A percentile compares a stretch with the other conserved stretches of the same genome.
Conservation (phyloP, 2,329 filamentous ascomycete genomes). For the Phialemonium atrogriseum region DNA sequence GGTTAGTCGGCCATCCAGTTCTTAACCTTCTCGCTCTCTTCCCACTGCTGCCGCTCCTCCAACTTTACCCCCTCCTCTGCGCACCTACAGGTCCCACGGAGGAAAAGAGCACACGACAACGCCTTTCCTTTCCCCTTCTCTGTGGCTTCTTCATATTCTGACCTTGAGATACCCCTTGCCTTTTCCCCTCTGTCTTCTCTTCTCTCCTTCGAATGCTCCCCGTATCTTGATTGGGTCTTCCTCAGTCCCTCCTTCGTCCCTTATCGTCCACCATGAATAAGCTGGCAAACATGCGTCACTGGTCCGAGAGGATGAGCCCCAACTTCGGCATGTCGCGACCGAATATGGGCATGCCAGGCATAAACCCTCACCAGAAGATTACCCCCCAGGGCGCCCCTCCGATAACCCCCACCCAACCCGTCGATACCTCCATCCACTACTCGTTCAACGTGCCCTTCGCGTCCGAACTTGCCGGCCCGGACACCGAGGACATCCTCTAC, state of each 20-base stretch:
- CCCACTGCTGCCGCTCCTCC: too few relatives aligned
- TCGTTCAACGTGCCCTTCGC: constrained; percentile 97
- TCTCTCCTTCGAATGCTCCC: constrained; percentile 1
- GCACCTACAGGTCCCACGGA: constrained; percentile 36
- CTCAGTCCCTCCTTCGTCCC: constrained; percentile 2
- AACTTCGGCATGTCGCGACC: constrained; percentile 56
- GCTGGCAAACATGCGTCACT: constrained; percentile 64
- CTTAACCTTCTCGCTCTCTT: too few relatives aligned
- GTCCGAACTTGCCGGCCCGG: constrained; percentile 83
- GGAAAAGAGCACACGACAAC: constrained; percentile 17
- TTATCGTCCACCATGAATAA: constrained; percentile 53
- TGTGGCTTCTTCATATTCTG: constrained; percentile 10
- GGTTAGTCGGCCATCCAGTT: too few relatives aligned
- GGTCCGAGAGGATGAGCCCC: constrained; percentile 61
- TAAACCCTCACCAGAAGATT: constrained; percentile 52
- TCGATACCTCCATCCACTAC: constrained; percentile 76
- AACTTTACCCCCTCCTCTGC: constrained; percentile 27
- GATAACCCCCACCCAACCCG: constrained; percentile 59
- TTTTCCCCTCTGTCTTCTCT: constrained; percentile 13
- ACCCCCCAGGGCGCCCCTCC: constrained; percentile 42
- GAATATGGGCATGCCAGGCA: constrained; percentile 45
- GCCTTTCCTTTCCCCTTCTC: constrained; percentile 10
- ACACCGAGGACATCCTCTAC: constrained; percentile 90
- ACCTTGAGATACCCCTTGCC: constrained; percentile 32
- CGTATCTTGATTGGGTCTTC: not conserved